phyloP scores from a whole-genome alignment of 345 rosid species.

The Salix dunnii region DNA sequence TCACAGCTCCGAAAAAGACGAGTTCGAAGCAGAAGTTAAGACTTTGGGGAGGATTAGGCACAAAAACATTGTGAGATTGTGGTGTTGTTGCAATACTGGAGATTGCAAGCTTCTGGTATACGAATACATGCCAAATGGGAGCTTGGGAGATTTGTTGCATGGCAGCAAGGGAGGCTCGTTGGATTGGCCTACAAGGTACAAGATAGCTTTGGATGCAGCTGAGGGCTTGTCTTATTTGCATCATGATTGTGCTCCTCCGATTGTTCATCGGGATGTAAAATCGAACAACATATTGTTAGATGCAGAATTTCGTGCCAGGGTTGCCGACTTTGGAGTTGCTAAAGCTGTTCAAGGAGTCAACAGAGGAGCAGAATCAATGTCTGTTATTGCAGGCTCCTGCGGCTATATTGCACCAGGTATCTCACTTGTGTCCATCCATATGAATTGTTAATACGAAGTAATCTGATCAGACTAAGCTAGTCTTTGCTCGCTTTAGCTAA shows the following conservation, averaged over 20 bases:
- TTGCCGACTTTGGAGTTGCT: constrained; percentile 90
- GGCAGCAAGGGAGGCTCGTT: constrained; percentile 48
- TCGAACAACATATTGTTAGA: constrained; percentile 82
- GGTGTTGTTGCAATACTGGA: constrained; percentile 68
- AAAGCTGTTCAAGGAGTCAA: constrained; percentile 49
- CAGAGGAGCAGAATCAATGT: constrained; percentile 64
- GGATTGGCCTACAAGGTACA: constrained; percentile 68
- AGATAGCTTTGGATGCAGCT: constrained; percentile 77
- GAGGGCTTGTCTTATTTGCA: constrained; percentile 89
- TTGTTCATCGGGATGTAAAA: constrained; percentile 88
- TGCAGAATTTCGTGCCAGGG: constrained; percentile 65
- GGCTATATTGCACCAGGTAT: constrained; percentile 98
- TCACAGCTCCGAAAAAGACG: constrained; percentile 38
- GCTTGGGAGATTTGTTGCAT: constrained; percentile 70
- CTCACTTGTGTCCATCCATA: background rate
- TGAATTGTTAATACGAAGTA: background rate
- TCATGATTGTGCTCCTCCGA: constrained; percentile 89
- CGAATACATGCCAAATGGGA: constrained; percentile 92
- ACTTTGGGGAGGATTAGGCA: constrained; percentile 89
- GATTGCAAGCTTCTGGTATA: constrained; percentile 74
- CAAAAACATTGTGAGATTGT: constrained; percentile 78
- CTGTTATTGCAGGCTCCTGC: constrained; percentile 80
- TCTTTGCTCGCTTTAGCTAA: background rate
- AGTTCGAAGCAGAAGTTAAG: constrained; percentile 66
- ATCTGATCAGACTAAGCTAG: background rate